A percentile compares a stretch with the other conserved stretches of the same genome.
Conservation (phyloP, 768 basidiomycete species). For the Russula vinacea region DNA sequence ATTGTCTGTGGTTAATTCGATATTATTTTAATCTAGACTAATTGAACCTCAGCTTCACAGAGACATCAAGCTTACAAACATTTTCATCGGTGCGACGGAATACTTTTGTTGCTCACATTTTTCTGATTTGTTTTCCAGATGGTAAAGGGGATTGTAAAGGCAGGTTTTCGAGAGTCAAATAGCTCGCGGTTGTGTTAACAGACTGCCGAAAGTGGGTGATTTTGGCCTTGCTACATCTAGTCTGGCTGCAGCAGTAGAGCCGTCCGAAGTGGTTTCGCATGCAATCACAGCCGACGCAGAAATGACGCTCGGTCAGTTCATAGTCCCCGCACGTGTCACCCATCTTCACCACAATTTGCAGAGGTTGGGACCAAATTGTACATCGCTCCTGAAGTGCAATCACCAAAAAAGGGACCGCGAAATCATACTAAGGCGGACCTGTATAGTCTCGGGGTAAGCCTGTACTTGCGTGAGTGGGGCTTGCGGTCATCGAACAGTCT, state of each 20-base stretch:
- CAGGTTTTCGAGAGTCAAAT: slow-evolving; percentile 29
- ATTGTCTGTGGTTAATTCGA: slow-evolving; percentile 52
- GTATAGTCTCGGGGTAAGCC: slow-evolving; percentile 84
- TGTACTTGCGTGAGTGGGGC: background rate
- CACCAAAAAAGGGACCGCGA: slow-evolving; percentile 53
- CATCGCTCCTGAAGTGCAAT: slow-evolving; percentile 88
- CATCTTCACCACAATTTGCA: slow-evolving; percentile 33
- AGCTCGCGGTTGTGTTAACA: slow-evolving; percentile 6
- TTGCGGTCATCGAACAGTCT: slow-evolving; percentile 3
- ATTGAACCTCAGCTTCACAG: slow-evolving; percentile 54
- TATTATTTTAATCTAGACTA: slow-evolving; percentile 4
- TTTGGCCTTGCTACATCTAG: slow-evolving; percentile 89
- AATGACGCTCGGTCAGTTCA: slow-evolving; percentile 63
- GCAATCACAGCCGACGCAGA: slow-evolving; percentile 52
- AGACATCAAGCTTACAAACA: slow-evolving; percentile 91
- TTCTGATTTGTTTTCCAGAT: slow-evolving; percentile 43
- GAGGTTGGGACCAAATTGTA: slow-evolving; percentile 90
- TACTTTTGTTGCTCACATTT: background rate
- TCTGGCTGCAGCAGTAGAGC: slow-evolving; percentile 73
- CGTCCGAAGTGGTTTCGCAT: slow-evolving; percentile 57
- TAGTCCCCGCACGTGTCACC: background rate
- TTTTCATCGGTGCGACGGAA: slow-evolving; percentile 77
- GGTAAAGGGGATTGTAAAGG: slow-evolving; percentile 83
- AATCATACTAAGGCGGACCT: slow-evolving; percentile 90
- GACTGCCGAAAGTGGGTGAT: slow-evolving; percentile 65